Conservation (phyloP, 2,329 filamentous ascomycete genomes). For the Pseudogymnoascus sp. region DNA sequence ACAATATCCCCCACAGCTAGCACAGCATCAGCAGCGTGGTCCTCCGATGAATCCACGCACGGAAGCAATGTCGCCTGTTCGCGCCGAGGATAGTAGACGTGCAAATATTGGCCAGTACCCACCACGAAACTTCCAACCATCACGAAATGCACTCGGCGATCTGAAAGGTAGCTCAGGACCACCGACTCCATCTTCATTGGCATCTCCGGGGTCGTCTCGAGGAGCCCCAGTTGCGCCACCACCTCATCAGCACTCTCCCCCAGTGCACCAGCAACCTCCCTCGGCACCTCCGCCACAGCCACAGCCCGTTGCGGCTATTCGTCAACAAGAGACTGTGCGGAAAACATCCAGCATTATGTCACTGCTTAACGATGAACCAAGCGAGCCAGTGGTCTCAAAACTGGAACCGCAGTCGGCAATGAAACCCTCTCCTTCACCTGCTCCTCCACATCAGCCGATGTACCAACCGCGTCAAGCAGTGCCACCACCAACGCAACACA, state of each 20-base stretch:
- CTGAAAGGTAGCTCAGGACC: slow-evolving; percentile 14
- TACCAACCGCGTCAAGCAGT: slow-evolving; percentile 27
- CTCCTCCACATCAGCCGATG: slow-evolving; percentile 20
- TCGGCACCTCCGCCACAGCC: slow-evolving; percentile 2
- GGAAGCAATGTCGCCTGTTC: slow-evolving; percentile 14
- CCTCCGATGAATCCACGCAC: slow-evolving; percentile 19
- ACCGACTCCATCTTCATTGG: slow-evolving; percentile 19
- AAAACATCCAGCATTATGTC: slow-evolving; percentile 58
- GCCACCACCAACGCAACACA: slow-evolving; percentile 19
- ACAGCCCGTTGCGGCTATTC: slow-evolving; percentile 29
- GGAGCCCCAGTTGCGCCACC: slow-evolving; percentile 22
- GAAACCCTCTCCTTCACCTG: slow-evolving; percentile 22
- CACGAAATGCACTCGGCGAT: slow-evolving; percentile 21
- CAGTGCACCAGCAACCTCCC: slow-evolving; percentile 12
- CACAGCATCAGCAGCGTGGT: slow-evolving; percentile 17
- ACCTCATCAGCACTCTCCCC: slow-evolving; percentile 13
- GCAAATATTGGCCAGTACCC: slow-evolving; percentile 22
- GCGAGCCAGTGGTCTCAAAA: slow-evolving; percentile 28
- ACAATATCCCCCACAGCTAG: slow-evolving; percentile 17
- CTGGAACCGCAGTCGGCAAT: slow-evolving; percentile 10
- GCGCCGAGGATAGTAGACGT: slow-evolving; percentile 18
- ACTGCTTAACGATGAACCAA: slow-evolving; percentile 51
- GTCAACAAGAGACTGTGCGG: slow-evolving; percentile 38
- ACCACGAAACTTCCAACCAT: slow-evolving; percentile 19
- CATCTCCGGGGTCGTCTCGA: slow-evolving; percentile 21